Percentiles rank a stretch among this genome's conserved stretches.
phyloP scores from a whole-genome alignment of 2,329 filamentous ascomycete genomes.

The Trichoderma aggressivum region DNA sequence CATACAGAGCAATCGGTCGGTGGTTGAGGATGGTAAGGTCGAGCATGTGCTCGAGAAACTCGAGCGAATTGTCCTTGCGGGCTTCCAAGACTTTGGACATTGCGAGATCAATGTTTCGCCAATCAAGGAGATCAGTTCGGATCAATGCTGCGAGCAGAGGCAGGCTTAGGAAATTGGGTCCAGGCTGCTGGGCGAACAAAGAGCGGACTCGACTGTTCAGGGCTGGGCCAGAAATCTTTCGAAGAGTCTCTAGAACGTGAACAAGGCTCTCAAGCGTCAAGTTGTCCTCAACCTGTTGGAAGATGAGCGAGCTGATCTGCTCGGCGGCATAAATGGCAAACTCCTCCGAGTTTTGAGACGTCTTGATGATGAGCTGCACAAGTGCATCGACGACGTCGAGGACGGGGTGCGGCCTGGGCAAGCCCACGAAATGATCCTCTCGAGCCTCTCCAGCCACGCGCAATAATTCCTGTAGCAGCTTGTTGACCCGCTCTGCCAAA shows the following conservation, averaged over 20 bases:
- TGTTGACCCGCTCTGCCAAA: conserved; percentile 54
- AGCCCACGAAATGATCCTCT: conserved; percentile 58
- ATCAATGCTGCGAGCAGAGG: conserved; percentile 56
- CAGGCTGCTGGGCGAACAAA: conserved; percentile 55
- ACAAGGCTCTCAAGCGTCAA: conserved; percentile 60
- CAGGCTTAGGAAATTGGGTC: conserved; percentile 54
- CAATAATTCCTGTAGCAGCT: conserved; percentile 56
- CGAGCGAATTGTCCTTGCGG: conserved; percentile 67
- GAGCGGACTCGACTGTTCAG: conserved; percentile 54
- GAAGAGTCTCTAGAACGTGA: conserved; percentile 57
- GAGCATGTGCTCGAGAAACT: conserved; percentile 76
- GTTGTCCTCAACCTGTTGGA: conserved; percentile 52
- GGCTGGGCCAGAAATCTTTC: conserved; percentile 55
- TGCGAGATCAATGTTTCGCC: conserved; percentile 64
- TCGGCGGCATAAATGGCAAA: conserved; percentile 58
- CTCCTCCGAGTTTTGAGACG: conserved; percentile 58
- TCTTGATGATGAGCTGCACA: conserved; percentile 61
- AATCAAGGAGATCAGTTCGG: conserved; percentile 59
- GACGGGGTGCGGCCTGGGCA: conserved; percentile 57
- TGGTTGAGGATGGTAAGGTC: conserved; percentile 77
- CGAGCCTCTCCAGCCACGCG: conserved; percentile 50
- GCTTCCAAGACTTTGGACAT: conserved; percentile 70
- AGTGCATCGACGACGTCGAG: conserved; percentile 62
- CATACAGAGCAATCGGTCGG: conserved; percentile 71
- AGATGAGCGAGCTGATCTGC: conserved; percentile 56